Evolutionary conservation across 192 early-diverging fungal species (phyloP), one percentile per base, ranked within the genome.

Genomic region (Backusella australiensis): DNA sequence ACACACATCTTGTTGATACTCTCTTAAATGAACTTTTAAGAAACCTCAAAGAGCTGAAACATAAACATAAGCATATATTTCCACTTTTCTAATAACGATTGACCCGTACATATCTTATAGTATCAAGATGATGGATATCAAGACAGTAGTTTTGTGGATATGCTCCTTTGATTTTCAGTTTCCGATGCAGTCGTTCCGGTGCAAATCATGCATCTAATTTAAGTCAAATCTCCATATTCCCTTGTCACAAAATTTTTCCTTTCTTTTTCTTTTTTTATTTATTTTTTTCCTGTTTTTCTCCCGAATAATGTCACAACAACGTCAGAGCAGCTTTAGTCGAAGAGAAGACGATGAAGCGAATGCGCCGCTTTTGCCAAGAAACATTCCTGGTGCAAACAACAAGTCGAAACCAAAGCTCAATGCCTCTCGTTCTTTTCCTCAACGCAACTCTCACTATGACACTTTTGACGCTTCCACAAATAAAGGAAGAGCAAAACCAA

Each of bases 401-500:
- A n/a, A 41, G n/a, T 41, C 38, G 8, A 69, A 39, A 14, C 68
- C 38, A 69, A 35, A 68, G 17, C 29, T 36, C 17, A 68, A 68
- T 6, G 70, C 70, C 2, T 71, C 70, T 71, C 70, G 70, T 11
- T 71, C 70, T 29, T 36, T 71, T 29, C 70, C 70, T 49, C 70
- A 68, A 35, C 29, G 67, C 29, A 36, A 68, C 15, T 19, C 29
- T 68, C 26, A 71, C 32, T 71, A 71, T 34, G 26, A 71, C 23
- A 71, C 70, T 1, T 71, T 71, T 71, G 44, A 36, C 2, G 41
- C 56, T 39, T 6, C 35, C 15, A 69, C 34, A 21, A 69, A n/a
- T 23, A 70, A 35, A 71, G 11, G 41, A 71, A 41, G 23, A 44
- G 21, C 12, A 34, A 91, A 88, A 71, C 53, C 83, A 36, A 90